Conservation (phyloP, 1,139 yeast species). For the Hansenula lynferdii region DNA sequence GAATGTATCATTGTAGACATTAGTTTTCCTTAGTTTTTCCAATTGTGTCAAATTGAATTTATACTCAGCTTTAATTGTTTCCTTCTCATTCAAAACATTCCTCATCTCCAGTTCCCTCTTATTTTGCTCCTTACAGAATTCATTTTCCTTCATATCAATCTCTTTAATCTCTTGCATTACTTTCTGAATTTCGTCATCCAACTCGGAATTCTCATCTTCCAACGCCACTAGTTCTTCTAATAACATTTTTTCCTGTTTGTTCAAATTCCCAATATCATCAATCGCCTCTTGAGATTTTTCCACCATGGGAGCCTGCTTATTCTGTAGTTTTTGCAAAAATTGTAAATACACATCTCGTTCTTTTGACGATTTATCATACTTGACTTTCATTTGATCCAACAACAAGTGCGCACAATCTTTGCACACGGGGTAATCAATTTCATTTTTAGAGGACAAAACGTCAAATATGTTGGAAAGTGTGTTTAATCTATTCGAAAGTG, state of each 20-base stretch:
- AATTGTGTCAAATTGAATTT: conserved; percentile 58
- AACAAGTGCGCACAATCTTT: conserved; percentile 73
- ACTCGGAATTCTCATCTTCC: conserved; percentile 35
- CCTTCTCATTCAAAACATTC: conserved; percentile 46
- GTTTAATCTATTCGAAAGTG: conserved; percentile 37
- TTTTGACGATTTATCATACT: conserved; percentile 67
- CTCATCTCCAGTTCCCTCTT: conserved; percentile 44
- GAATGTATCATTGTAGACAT: conserved; percentile 80
- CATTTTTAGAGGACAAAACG: conserved; percentile 62
- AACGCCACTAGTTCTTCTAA: conserved; percentile 39
- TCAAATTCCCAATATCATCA: conserved; percentile 26
- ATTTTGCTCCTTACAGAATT: conserved; percentile 45
- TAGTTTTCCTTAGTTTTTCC: conserved; percentile 65
- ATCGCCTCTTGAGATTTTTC: conserved; percentile 31
- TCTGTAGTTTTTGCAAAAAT: conserved; percentile 65
- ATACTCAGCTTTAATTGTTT: conserved; percentile 57
- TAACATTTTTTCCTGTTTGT: conserved; percentile 32
- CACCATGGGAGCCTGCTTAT: conserved; percentile 38
- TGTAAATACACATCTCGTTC: conserved; percentile 78
- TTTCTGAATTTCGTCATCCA: conserved; percentile 35
- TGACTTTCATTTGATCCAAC: conserved; percentile 60
- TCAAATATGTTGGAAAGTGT: conserved; percentile 60
- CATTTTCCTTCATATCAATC: conserved; percentile 38
- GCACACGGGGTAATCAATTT: conserved; percentile 87
- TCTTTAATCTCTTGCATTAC: conserved; percentile 37